A percentile compares a stretch with the other conserved stretches of the same genome.
These are phyloP conservation scores for Chaetomidium leptoderma DNA, from an alignment of 495 filamentous ascomycete species.

Conservation along the genomic window DNA sequence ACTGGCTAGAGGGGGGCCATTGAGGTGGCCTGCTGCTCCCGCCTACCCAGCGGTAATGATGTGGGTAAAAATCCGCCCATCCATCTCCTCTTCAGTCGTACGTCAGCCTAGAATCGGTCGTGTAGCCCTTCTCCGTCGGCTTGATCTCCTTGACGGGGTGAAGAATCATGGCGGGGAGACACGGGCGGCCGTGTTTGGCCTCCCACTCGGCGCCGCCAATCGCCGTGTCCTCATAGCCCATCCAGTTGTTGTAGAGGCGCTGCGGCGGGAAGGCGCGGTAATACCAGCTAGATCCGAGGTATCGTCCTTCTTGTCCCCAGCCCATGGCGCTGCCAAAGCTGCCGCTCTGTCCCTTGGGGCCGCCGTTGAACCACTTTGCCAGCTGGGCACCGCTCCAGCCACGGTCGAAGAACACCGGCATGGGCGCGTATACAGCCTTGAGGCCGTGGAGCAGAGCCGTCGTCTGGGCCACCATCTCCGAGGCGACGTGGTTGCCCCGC, in stretches of 20 bases:
- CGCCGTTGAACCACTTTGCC: conserved; percentile 59
- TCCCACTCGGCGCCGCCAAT: conserved; percentile 53
- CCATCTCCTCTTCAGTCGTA: conserved; percentile 13
- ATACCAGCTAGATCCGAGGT: conserved; percentile 57
- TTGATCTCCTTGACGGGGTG: conserved; percentile 52
- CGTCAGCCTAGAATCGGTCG: conserved; percentile 28
- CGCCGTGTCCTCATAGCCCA: conserved; percentile 53
- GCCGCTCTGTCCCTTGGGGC: conserved; percentile 45
- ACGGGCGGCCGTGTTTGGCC: conserved; percentile 45
- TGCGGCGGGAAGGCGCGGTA: conserved; percentile 50
- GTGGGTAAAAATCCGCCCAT: background rate
- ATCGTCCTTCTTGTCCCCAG: conserved; percentile 51
- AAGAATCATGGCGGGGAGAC: conserved; percentile 54
- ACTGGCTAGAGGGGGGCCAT: background rate
- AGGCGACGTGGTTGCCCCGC: conserved; percentile 57
- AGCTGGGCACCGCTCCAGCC: conserved; percentile 53
- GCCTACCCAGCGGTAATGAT: background rate
- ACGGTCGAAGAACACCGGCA: conserved; percentile 66
- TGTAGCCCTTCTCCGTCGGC: conserved; percentile 39
- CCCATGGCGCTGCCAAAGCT: conserved; percentile 47
- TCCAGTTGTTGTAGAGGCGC: conserved; percentile 58
- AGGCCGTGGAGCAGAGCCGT: conserved; percentile 65
- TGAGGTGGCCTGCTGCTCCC: background rate
- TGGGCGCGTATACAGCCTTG: conserved; percentile 63
- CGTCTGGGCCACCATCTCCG: conserved; percentile 67